Conservation (phyloP, 164 flowering plant species). For the Umbellularia californica region DNA sequence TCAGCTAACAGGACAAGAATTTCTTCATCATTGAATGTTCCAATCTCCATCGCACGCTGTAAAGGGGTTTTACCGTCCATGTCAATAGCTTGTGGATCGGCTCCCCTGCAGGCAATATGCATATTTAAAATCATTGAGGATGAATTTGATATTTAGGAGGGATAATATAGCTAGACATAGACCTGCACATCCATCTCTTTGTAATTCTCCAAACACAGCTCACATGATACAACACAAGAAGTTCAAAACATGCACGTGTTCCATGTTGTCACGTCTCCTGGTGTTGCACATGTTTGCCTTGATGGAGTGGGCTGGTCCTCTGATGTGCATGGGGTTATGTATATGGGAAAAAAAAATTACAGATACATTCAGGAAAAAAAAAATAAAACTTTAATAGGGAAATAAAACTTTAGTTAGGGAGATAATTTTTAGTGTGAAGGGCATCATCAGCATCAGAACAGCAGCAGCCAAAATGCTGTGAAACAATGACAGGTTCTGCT, state of each 20-base stretch:
- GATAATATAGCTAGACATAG: not conserved
- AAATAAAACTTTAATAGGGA: not conserved
- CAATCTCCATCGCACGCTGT: conserved; percentile 37
- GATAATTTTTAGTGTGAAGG: not conserved
- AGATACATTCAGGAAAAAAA: not conserved
- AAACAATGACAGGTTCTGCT: not conserved
- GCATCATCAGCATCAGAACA: not conserved
- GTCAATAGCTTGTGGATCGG: conserved; percentile 51
- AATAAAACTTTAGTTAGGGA: not conserved
- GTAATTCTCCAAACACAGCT: not conserved
- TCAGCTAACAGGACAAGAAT: conserved; percentile 53
- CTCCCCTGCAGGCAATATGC: conserved; percentile 51
- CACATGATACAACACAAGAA: not conserved
- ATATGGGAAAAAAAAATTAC: not conserved
- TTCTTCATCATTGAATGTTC: conserved; percentile 52
- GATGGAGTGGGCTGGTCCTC: not conserved
- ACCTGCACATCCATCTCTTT: not conserved
- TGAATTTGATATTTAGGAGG: not conserved
- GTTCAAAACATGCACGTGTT: not conserved
- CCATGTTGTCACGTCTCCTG: not conserved
- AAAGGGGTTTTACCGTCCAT: conserved; percentile 51
- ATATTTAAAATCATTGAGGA: not conserved
- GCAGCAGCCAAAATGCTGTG: not conserved
- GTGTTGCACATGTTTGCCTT: not conserved
- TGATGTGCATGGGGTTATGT: not conserved